These are phyloP conservation scores for Phytophthora melonis DNA, from an alignment of 352 stramenopile genomes.

Conservation along the genomic window DNA sequence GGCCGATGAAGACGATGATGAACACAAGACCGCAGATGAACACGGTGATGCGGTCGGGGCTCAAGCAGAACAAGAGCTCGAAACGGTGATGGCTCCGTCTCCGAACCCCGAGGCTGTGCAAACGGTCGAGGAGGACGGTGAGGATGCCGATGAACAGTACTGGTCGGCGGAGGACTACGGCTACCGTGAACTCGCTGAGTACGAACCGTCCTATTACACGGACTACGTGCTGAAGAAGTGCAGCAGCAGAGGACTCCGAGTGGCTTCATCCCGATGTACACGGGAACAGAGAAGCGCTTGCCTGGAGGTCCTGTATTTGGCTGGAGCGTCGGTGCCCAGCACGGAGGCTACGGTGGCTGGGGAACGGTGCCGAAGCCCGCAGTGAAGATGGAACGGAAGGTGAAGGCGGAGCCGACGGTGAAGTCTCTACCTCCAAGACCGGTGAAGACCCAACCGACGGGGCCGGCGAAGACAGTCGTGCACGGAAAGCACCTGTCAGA, in stretches of 20 bases:
- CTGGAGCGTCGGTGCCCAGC: background rate
- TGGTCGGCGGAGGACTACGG: no score
- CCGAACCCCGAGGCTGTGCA: no score
- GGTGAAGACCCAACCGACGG: background rate
- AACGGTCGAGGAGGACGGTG: no score
- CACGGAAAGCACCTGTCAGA: no score
- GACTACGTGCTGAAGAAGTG: background rate
- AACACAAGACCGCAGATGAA: background rate
- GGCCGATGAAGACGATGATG: background rate
- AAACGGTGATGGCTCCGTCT: no score
- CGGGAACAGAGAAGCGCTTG: background rate
- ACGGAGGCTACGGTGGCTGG: background rate
- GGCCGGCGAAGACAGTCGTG: no score
- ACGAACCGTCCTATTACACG: no score
- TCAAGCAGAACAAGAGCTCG: background rate
- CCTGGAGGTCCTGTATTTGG: background rate
- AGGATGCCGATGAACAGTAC: no score
- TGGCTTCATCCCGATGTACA: background rate
- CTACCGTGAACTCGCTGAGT: no score
- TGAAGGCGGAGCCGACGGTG: background rate
- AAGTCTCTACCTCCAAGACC: background rate
- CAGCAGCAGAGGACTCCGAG: background rate
- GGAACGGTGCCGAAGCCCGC: background rate
- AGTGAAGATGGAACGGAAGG: background rate
- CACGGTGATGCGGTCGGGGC: background rate